These are phyloP conservation scores for Vitis hybrid DNA, from an alignment of 177 flowering plant species.

Conservation along the genomic window DNA sequence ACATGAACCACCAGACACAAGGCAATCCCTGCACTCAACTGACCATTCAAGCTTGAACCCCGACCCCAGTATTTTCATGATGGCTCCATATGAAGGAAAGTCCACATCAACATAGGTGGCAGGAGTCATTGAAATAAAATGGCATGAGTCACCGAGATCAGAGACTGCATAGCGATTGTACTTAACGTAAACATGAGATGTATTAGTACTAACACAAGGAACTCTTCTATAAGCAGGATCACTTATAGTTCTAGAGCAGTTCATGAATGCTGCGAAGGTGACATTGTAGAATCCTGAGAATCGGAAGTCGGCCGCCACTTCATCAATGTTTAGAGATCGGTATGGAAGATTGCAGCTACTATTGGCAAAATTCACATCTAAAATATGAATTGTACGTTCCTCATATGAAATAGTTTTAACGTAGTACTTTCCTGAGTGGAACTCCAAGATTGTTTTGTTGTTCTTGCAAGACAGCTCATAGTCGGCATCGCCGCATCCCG, in stretches of 20 bases:
- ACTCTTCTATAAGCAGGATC: constrained; percentile 2
- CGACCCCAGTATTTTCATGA: background rate
- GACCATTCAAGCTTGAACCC: constrained; percentile 22
- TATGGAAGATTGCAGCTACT: constrained; percentile 17
- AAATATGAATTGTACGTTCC: constrained; percentile 2
- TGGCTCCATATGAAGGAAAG: constrained; percentile 10
- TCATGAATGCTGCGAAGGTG: constrained; percentile 1
- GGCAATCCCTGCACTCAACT: constrained; percentile 17
- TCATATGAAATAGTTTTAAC: constrained; percentile 18
- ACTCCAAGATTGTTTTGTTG: constrained; percentile 13
- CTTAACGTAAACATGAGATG: constrained; percentile 4
- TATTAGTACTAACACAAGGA: constrained; percentile 11
- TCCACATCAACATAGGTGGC: background rate
- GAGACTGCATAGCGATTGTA: background rate
- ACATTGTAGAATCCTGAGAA: background rate
- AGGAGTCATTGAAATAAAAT: constrained; percentile 5
- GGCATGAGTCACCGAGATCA: constrained; percentile 4
- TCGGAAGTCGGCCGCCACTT: background rate
- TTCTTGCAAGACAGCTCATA: constrained; percentile 18
- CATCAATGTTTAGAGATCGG: background rate
- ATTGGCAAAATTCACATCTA: constrained; percentile 13
- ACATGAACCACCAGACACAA: constrained; percentile 5
- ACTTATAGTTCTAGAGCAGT: constrained; percentile 10
- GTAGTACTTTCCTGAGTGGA: constrained; percentile 6
- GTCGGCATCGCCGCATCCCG: constrained; percentile 10